Conservation (phyloP, 257 asterid genomes). For the Primulina tabacum region DNA sequence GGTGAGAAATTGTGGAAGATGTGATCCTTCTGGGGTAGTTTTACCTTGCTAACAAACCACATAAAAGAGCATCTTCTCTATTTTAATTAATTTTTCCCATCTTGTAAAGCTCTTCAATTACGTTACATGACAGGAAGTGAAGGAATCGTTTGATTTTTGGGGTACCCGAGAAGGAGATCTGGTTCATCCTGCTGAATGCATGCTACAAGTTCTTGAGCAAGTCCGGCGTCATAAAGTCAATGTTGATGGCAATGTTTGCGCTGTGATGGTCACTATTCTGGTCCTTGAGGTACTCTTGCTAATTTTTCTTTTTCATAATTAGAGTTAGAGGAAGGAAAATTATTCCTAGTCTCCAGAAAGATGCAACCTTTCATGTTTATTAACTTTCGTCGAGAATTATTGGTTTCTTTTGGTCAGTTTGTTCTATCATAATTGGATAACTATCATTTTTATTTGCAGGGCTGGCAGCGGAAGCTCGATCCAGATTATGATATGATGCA, state of each 20-base stretch:
- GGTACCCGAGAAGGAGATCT: conserved; percentile 30
- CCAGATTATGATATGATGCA: conserved; percentile 69
- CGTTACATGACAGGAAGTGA: conserved; percentile 51
- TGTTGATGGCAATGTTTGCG: conserved; percentile 92
- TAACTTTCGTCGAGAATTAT: neutral
- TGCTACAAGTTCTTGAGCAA: conserved; percentile 29
- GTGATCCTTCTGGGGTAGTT: conserved; percentile 4
- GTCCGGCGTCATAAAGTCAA: conserved; percentile 28
- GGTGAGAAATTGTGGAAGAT: neutral
- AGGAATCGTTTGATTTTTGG: conserved; percentile 37
- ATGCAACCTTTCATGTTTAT: neutral
- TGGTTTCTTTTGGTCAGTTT: neutral
- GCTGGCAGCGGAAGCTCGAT: conserved; percentile 53
- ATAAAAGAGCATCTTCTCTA: neutral
- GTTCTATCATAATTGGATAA: neutral
- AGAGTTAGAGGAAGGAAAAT: neutral
- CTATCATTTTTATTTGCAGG: conserved; percentile 18
- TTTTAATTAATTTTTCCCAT: too few species aligned
- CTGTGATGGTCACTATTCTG: conserved; percentile 89
- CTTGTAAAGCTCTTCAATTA: neutral
- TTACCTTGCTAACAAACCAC: neutral
- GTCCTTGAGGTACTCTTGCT: conserved; percentile 73
- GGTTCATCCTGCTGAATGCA: conserved; percentile 32
- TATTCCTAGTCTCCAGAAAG: neutral
- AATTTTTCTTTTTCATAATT: neutral